Evolutionary conservation across 2,329 filamentous ascomycete genomes (phyloP).

Genomic region (Fusarium dlaminii): DNA sequence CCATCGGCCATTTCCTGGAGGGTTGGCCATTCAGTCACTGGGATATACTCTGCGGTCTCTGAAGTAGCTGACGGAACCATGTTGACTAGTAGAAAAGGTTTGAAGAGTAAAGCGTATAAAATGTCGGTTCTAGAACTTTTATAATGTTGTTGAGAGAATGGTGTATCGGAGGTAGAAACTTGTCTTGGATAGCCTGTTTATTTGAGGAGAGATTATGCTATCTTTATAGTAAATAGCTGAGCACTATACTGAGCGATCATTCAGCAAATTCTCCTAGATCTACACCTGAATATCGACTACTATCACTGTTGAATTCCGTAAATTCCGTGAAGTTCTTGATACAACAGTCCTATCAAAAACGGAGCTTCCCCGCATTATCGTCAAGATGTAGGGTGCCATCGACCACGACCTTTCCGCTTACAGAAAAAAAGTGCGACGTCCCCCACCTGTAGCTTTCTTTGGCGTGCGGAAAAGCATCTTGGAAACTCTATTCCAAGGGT

Average conservation of each 20-base stretch:
- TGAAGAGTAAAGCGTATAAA: neutral
- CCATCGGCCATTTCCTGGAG: conserved; percentile 20
- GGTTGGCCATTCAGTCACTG: conserved; percentile 9
- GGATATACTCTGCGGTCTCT: neutral
- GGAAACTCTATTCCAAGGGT: neutral
- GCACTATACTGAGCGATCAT: neutral
- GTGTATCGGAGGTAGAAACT: fast-evolving
- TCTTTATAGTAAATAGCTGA: neutral
- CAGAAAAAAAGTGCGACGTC: conserved; percentile 6
- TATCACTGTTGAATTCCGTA: neutral
- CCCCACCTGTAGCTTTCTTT: neutral
- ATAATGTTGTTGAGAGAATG: fast-evolving
- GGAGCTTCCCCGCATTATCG: neutral
- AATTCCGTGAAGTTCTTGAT: neutral
- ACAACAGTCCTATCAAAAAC: neutral
- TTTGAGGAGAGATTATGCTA: fast-evolving
- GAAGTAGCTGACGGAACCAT: neutral
- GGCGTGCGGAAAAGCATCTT: neutral
- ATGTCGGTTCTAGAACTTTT: fast-evolving
- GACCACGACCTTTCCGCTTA: neutral
- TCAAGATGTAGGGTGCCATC: neutral
- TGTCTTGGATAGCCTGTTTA: fast-evolving
- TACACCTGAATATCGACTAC: neutral
- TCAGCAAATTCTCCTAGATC: fast-evolving
- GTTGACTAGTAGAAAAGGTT: fast-evolving